phyloP scores from a whole-genome alignment of 106 monocot genomes.

The Dendrobium officinale region DNA sequence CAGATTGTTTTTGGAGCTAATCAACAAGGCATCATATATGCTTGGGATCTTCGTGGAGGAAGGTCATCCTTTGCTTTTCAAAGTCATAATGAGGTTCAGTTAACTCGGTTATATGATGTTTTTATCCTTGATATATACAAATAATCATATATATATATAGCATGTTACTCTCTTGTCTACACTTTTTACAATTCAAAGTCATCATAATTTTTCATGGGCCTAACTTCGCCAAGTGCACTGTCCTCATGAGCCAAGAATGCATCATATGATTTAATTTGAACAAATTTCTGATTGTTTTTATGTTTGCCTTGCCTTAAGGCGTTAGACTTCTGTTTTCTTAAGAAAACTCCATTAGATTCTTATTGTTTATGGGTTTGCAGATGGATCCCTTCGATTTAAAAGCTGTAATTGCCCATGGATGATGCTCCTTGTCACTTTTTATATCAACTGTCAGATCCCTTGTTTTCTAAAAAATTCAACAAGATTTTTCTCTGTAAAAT shows the following conservation, averaged over 20 bases:
- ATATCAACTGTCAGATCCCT: not conserved
- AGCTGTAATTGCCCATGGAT: not conserved
- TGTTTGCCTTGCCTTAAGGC: not conserved
- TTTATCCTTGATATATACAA: not conserved
- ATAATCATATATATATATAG: not conserved
- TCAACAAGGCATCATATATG: constrained; percentile 58
- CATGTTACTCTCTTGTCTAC: no score
- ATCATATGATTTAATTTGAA: not conserved
- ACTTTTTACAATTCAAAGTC: not conserved
- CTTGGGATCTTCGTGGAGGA: constrained; percentile 97
- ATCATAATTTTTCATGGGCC: not conserved
- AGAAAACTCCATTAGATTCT: not conserved
- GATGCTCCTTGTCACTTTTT: not conserved
- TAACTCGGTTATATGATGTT: not conserved
- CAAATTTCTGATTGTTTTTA: not conserved
- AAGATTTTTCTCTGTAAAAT: no score
- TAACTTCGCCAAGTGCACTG: not conserved
- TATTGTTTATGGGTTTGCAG: not conserved
- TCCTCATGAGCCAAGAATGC: not conserved
- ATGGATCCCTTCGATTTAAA: not conserved
- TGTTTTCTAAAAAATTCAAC: no score
- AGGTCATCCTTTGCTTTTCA: constrained; percentile 83
- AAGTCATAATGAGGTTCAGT: constrained; percentile 64
- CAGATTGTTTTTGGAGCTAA: constrained; percentile 84
- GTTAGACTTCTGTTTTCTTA: not conserved